Evolutionary conservation across 2,329 filamentous ascomycete genomes (phyloP), one percentile per base, ranked within the genome.

Genomic region (Thelonectria blattea): DNA sequence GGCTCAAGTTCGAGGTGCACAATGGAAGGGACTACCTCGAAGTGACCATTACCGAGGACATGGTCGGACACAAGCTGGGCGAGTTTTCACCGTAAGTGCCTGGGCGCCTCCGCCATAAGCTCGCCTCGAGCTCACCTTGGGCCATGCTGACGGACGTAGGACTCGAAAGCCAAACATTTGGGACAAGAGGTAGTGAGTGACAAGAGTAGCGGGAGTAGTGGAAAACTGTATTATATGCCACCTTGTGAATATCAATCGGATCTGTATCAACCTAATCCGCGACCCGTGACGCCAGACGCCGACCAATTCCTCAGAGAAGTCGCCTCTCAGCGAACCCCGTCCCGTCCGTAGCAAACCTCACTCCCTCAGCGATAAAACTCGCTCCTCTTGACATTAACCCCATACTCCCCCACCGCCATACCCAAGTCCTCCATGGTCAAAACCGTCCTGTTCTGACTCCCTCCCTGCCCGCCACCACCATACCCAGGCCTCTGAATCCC

Each of bases 351-450:
- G 34, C 12, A 12, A 37, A 3, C 3, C 32, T 34, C 12, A n/a
- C 8, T 12, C 17, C 12, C 18, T 71, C 69, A 97, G 71, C 93
- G 85, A 76, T 99, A 99, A 74, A 98, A 99, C 80, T 99, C 95
- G 73, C 94, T 93, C 65, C 95, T 85, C 86, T 97, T 98, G 54
- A 98, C 91, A 74, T 97, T 99, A 53, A 99, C 93, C 1, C 95
- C 95, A 74, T 98, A 99, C 81, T 99, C 95, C 32, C 91, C 91
- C 30, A 98, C 94, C 1, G 95, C 95, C 93, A 98, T 98, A 15
- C 95, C 95, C 70, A 99, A 77, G 76, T 99, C 95, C 79, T 99
- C 95, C 95, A 99, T 98, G 1, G 95, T 98, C 63, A 99, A 82
- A 56, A 99, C 94, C 17, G 95, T 97, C 65, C 93, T 85, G 65